A percentile compares a stretch with the other conserved stretches of the same genome.
phyloP scores from a whole-genome alignment of 805 yeast genomes.

The Myxozyma udenii region DNA sequence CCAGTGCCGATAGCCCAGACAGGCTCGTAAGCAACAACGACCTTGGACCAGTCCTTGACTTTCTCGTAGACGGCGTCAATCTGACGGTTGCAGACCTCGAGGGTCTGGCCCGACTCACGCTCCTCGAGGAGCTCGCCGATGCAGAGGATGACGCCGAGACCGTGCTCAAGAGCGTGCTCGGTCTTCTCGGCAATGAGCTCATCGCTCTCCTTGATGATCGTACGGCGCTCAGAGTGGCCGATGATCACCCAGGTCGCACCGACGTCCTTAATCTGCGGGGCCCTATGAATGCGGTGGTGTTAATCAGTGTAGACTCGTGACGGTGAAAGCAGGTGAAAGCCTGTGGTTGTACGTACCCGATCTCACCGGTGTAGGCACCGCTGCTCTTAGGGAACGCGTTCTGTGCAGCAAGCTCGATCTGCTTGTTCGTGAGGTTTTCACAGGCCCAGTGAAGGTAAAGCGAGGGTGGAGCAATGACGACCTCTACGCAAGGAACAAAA shows the following conservation, averaged over 20 bases:
- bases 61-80: constrained; percentile 80
- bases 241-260: constrained; percentile 93
- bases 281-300: constrained; percentile 35
- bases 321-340: not conserved
- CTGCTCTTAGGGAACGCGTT: constrained; percentile 81
- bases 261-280: constrained; percentile 81
- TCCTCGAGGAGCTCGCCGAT: constrained; percentile 81
- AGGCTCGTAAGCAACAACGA: constrained; percentile 98
- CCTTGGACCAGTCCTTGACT: constrained; percentile 81
- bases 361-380: constrained; percentile 98
- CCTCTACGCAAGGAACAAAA: constrained; percentile 44
- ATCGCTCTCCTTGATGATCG: constrained; percentile 84
- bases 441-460: constrained; percentile 81
- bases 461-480: constrained; percentile 94
- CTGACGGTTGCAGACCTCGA: constrained; percentile 84
- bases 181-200: constrained; percentile 84
- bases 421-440: constrained; percentile 59
- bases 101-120: constrained; percentile 83
- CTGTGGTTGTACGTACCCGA: constrained; percentile 46
- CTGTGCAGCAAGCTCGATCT: constrained; percentile 84
- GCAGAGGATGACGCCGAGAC: constrained; percentile 89
- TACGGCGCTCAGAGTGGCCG: constrained; percentile 99
- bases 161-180: constrained; percentile 86
- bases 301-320: not conserved
- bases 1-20: constrained; percentile 99